Conservation (phyloP, 2,329 filamentous ascomycete genomes). For the Paecilomyces sp. region DNA sequence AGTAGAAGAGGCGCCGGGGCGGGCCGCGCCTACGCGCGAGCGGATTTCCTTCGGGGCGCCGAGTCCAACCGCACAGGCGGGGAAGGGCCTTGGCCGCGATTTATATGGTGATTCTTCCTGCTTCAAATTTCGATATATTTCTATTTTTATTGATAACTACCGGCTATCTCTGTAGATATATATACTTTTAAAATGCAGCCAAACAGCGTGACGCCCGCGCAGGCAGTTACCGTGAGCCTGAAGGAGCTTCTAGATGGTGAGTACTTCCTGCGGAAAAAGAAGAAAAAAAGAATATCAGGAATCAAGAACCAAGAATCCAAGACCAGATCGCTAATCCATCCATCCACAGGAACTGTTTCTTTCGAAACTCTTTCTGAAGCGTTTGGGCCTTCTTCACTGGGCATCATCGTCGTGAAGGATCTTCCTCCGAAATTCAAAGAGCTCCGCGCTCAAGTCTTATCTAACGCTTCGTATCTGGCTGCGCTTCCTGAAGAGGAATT, state of each 20-base stretch:
- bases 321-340: background rate
- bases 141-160: background rate
- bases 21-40: background rate
- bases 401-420: slow-evolving; percentile 88
- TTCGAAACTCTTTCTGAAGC: slow-evolving; percentile 51
- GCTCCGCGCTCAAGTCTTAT: slow-evolving; percentile 69
- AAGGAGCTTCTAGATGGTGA: slow-evolving; percentile 42
- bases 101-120: background rate
- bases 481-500: slow-evolving; percentile 67
- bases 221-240: slow-evolving; percentile 42
- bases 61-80: background rate
- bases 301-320: background rate
- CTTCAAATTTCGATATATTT: too few relatives aligned
- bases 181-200: background rate
- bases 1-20: background rate
- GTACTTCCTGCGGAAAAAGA: slow-evolving; percentile 4
- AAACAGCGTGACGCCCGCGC: slow-evolving; percentile 18
- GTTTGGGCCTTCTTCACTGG: slow-evolving; percentile 83
- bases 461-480: slow-evolving; percentile 82
- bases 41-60: background rate
- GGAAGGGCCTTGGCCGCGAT: background rate
- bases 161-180: background rate
- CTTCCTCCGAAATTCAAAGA: slow-evolving; percentile 64
- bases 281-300: background rate
- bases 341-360: slow-evolving; percentile 28